Evolutionary conservation across 345 rosid species (phyloP), one percentile per base, ranked within the genome.

Genomic region (Eucalyptus lansdowneana): DNA sequence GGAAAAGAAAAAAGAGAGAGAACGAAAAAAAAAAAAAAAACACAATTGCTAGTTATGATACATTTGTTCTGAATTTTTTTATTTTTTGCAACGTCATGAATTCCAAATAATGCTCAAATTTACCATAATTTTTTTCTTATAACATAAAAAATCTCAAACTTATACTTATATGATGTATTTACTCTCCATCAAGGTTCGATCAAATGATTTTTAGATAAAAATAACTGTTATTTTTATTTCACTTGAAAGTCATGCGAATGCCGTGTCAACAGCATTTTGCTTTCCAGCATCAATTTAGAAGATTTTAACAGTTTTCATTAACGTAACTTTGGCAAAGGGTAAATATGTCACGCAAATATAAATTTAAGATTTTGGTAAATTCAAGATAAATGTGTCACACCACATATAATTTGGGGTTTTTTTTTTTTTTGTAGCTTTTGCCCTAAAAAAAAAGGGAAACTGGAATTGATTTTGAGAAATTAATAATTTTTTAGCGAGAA

Each of bases 1-100:
- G 24, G 10, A 1, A 16, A 15, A 15, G 0, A 15, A 31, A n/a
- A 15, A 14, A 14, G 2, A 7, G 11, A 65, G 3, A n/a, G 5
- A 65, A 4, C 4, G 16, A 40, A 34, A 6, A 42, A 40, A 6
- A 6, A 67, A n/a, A 31, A n/a, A 67, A 67, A 67, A 15, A 1
- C 29, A 9, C 62, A 56, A 56, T 22, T 24, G 5, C 62, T 24
- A 1, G 62, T 56, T 56, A 56, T 11, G 62, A 56, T 11, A 24
- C 13, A 11, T 56, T 21, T 56, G 2, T 10, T 12, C 6, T 22
- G 62, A 56, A 56, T 56, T 56, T 54, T 6, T 54, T 54, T 56
- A 4, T 56, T 24, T 37, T 56, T 21, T 4, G 62, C 58, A 21
- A 8, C 25, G 25, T 21, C 58, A 1, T 53, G 11, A 53, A 53